Base-by-base conservation (phyloP, 495 filamentous ascomycete genomes). In the Sabuloglossum arenarium region DNA sequence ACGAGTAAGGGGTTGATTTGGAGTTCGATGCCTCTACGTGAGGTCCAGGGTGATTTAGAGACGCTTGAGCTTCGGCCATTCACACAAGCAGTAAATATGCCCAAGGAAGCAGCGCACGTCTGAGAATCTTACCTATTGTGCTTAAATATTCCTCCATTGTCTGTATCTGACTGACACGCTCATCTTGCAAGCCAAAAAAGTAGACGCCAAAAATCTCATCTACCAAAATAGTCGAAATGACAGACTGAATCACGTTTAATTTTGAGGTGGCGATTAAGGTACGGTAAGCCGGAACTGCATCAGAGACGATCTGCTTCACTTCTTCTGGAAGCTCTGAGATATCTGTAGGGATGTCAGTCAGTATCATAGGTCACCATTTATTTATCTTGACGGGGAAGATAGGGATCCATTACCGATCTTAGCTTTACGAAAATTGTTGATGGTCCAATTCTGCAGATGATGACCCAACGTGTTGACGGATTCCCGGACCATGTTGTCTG, bases 361-460 rank as follows among this genome's bases (percentile, higher is more conserved):
- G 16, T n/a, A 45, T 23, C 27, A 39, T 37, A 37, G 10, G 25
- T 56, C 30, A 31, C 27, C 55, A 30, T 24, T 23, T 27, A 54
- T 51, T 56, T 45, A 29, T 27, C 14, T 51, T 47, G 10, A 8
- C 21, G 5, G 23, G 19, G 21, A n/a, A n/a, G n/a, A n/a, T n/a
- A n/a, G n/a, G 47, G 14, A 23, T 56, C 57, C 63, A 70, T 27
- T 63, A 74, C 73, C 71, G 60, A 78, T 63, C 61, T 66, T 75
- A 6, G 69, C 68, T 63, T 69, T 69, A 58, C 76, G 66, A 52
- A 78, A 78, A 63, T 74, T 67, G 24, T 71, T 68, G 55, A 78
- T 70, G 11, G 75, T 71, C 76, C 76, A 79, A 59, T 76, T 76
- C 67, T 79, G 76, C 65, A 79, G 63, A 53, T 70, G 70, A 61